These are phyloP conservation scores for Hordeum pubiflorum DNA, from an alignment of 202 grass and related monocot species.

Conservation along the genomic window DNA sequence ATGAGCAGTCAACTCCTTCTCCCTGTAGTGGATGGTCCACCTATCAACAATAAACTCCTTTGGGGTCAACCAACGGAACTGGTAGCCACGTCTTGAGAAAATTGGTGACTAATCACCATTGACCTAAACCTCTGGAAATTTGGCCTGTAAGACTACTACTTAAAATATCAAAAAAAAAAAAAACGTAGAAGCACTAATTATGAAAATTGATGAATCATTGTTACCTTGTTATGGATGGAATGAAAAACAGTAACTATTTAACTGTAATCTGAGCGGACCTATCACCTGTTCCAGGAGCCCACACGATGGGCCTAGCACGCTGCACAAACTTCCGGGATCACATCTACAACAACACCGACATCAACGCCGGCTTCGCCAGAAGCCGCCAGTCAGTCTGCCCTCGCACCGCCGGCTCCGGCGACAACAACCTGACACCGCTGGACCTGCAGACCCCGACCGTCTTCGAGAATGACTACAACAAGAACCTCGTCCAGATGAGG, in stretches of 20 bases:
- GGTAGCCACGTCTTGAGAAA: not conserved
- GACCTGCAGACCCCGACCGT: conserved; percentile 34
- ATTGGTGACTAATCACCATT: not conserved
- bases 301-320: conserved; percentile 52
- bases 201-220: not conserved
- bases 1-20: too few relatives aligned
- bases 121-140: not conserved
- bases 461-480: conserved; percentile 47
- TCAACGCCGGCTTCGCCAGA: conserved; percentile 35
- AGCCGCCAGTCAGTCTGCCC: conserved; percentile 26
- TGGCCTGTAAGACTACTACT: not conserved
- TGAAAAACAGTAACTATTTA: not conserved
- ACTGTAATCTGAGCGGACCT: not conserved
- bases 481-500: conserved; percentile 29
- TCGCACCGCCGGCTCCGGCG: conserved; percentile 1
- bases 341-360: conserved; percentile 54
- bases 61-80: not conserved
- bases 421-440: conserved; percentile 36
- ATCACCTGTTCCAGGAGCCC: conserved; percentile 33
- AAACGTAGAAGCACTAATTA: not conserved
- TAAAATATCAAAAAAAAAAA: too few relatives aligned
- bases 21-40: too few relatives aligned
- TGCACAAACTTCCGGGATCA: conserved; percentile 43
- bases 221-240: not conserved
- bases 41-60: too few relatives aligned